Conservation (phyloP, 2,329 filamentous ascomycete species). For the Verticillium albo-atrum region DNA sequence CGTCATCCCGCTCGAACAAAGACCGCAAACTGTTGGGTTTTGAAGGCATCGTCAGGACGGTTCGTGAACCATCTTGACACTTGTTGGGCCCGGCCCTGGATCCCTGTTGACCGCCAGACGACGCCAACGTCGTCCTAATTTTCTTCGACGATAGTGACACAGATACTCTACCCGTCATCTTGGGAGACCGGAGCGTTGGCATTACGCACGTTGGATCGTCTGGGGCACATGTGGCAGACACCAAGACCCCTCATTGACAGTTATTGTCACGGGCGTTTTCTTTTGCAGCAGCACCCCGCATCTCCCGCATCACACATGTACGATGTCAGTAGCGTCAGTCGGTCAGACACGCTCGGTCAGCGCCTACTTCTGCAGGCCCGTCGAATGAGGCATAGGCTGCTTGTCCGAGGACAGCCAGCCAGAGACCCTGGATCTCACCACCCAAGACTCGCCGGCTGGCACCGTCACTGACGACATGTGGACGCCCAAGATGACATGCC, state of each 20-base stretch:
- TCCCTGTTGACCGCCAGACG: not conserved
- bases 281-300: not conserved
- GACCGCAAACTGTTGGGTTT: not conserved
- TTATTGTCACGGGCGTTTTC: not conserved
- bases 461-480: not conserved
- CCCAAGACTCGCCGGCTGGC: not conserved
- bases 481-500: not conserved
- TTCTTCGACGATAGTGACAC: not conserved
- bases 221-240: not conserved
- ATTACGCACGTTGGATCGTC: not conserved
- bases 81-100: not conserved
- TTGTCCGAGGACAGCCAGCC: not conserved
- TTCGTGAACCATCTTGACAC: not conserved
- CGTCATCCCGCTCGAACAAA: not conserved
- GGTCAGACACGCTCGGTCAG: not conserved
- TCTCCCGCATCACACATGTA: not conserved
- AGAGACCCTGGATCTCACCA: not conserved
- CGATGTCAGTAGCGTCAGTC: not conserved
- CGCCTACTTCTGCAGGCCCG: not conserved
- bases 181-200: not conserved
- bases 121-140: not conserved
- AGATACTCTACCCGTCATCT: not conserved
- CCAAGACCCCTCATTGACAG: not conserved
- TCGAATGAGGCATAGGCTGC: not conserved
- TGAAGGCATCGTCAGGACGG: not conserved